Base-by-base conservation (phyloP, 345 rosid species). In the Eutrema heterophyllum region DNA sequence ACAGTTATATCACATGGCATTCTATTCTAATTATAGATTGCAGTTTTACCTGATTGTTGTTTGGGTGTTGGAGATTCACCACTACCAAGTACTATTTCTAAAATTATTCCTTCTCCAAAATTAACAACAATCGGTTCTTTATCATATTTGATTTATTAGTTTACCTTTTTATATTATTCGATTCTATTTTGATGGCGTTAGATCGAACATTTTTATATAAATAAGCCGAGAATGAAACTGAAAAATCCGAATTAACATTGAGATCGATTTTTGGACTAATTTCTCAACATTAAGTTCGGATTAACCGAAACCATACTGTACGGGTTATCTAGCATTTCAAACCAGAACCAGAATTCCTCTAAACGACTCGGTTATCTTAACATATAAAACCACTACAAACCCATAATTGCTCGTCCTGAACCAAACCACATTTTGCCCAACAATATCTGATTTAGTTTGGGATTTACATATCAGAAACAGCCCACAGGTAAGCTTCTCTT, bases 401-500 rank as follows among this genome's bases (percentile, higher is more conserved):
- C 30, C 41, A 36, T 2, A 65, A 11, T 27, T 57, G 8, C 4
- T 46, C 52, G 36, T 63, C 67, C 18, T 29, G 45, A 57, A 74
- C 33, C 60, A 57, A 56, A 44, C 64, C 38, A 33, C 49, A 64
- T 52, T 51, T 40, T 5, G 6, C 36, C 44, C 4, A 62, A 38
- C 27, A 73, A 8, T 15, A 56, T 44, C 64, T 73, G 59, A 46
- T 46, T 65, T 2, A 14, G 32, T 7, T 21, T 5, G 9, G 46
- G 24, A 41, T 30, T 88, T 72, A 95, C 99, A 92, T 92, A 36
- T 95, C 99, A 1, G 99, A 76, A 11, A 90, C 96, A 6, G 97
- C 83, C 99, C 99, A 95, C 4, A 92, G 86, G 73, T 92, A 95
- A 45, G 98, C 98, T 78, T 95, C 99, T 71, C 73, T 82, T 70